These are phyloP conservation scores for Lipomyces sp. DNA, from an alignment of 805 yeast species.

Conservation along the genomic window DNA sequence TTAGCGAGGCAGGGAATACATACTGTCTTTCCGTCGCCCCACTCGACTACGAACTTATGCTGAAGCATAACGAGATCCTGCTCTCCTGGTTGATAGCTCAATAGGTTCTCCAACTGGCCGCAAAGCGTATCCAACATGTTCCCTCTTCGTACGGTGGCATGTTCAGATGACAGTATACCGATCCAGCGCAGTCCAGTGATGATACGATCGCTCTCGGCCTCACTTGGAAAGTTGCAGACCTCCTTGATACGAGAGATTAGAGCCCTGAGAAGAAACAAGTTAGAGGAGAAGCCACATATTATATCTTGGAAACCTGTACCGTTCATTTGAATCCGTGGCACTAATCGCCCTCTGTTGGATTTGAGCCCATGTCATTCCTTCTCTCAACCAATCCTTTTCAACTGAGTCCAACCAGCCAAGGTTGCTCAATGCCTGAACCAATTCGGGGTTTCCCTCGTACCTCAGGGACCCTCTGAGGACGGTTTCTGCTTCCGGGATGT, in stretches of 20 bases:
- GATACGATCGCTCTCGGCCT: constrained; percentile 82
- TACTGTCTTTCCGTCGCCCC: constrained; percentile 77
- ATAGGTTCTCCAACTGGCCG: constrained; percentile 89
- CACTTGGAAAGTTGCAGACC: constrained; percentile 46
- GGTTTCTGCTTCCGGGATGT: constrained; percentile 96
- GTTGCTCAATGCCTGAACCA: constrained; percentile 91
- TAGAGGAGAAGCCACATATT: constrained; percentile 75
- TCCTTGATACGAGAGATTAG: constrained; percentile 6
- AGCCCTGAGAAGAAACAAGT: constrained; percentile 40
- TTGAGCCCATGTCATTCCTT: constrained; percentile 78
- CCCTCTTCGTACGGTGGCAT: constrained; percentile 77
- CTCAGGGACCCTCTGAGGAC: constrained; percentile 95
- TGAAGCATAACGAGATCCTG: constrained; percentile 92
- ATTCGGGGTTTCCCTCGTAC: constrained; percentile 98
- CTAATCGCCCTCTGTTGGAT: constrained; percentile 77
- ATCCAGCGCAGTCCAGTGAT: constrained; percentile 90
- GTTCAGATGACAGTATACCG: constrained; percentile 78
- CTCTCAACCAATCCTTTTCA: constrained; percentile 60
- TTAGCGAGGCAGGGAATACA: constrained; percentile 34
- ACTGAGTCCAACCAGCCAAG: constrained; percentile 87
- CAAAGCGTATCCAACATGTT: constrained; percentile 94
- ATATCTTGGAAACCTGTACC: constrained; percentile 76
- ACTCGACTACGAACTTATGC: constrained; percentile 95
- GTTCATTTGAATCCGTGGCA: constrained; percentile 67
- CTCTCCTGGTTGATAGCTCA: constrained; percentile 95